phyloP scores from a whole-genome alignment of 176 grass and related monocot genomes.

The Phragmites australis region DNA sequence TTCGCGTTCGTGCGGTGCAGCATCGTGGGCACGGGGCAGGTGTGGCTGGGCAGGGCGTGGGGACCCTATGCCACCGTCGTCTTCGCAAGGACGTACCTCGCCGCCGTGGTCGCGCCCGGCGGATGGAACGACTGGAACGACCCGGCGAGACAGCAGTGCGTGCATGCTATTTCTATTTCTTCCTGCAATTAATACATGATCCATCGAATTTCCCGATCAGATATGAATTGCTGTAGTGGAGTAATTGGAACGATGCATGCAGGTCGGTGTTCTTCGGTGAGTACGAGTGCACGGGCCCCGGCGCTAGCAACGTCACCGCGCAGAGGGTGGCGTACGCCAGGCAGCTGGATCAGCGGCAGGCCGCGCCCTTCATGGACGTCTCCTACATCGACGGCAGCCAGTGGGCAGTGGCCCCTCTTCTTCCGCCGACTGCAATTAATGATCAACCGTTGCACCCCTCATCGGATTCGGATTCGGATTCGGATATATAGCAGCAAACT shows the following conservation, averaged over 20 bases:
- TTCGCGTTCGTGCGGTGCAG: constrained; percentile 80
- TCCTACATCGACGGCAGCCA: constrained; percentile 72
- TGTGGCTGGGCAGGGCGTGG: constrained; percentile 83
- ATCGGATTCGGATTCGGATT: too few species aligned
- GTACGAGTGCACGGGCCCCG: constrained; percentile 70
- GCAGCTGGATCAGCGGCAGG: constrained; percentile 60
- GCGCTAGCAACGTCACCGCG: constrained; percentile 28
- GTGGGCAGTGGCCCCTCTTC: constrained; percentile 51
- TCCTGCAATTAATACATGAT: too few species aligned
- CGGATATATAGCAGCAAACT: too few species aligned
- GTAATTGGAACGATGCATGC: too few species aligned
- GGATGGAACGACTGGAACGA: constrained; percentile 92
- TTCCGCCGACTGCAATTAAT: too few species aligned
- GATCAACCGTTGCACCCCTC: too few species aligned
- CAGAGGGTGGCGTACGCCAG: constrained; percentile 54
- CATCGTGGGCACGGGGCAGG: constrained; percentile 56
- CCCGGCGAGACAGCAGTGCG: constrained; percentile 53
- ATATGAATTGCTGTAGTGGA: too few species aligned
- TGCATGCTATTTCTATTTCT: too few species aligned
- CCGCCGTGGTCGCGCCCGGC: constrained; percentile 49
- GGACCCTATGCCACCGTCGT: constrained; percentile 61
- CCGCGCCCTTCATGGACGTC: constrained; percentile 59
- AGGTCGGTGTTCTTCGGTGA: constrained; percentile 69
- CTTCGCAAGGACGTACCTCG: constrained; percentile 59
- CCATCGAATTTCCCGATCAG: too few species aligned